Evolutionary conservation across 352 stramenopile species (phyloP), one percentile per base, ranked within the genome.

Genomic region (Pythium plurisporium): DNA sequence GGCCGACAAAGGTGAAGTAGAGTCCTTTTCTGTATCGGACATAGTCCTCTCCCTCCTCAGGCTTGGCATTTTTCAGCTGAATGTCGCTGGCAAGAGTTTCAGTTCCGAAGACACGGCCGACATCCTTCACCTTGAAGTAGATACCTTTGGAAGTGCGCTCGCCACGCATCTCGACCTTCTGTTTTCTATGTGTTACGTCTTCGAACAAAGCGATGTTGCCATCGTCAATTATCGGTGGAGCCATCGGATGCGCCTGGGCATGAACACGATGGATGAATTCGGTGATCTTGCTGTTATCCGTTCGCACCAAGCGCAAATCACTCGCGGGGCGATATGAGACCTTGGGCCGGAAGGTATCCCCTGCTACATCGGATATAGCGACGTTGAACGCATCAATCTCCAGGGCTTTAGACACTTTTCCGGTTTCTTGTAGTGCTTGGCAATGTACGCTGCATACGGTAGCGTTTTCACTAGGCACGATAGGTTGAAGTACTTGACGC

Each of bases 71-170:
- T 19, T 38, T 36, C 12, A 23, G 44, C 10, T 51, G 44, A 22
- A 51, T 51, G 44, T 51, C 27, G 12, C 38, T 17, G 19, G n/a
- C 26, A 14, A 51, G 44, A n/a, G 9, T 38, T 49, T 49, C 12
- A n/a, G 20, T 36, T 36, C 48, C 48, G 3, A 55, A 26, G 20
- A 26, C 33, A 6, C 9, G 2, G 5, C 34, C 48, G 23, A 55
- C 34, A 33, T 55, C 34, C 26, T 55, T 55, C 5, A 36, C 34
- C 48, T 55, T 55, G 33, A 55, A 33, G 22, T 29, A 55, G 9
- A 55, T 46, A 17, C 48, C 33, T 6, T 27, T 7, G 6, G 26
- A 6, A 37, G 33, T 34, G n/a, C 48, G 48, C 22, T 46, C 36
- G 12, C 48, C 48, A 14, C 48, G 48, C 48, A 55, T 55, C 34